phyloP scores from a whole-genome alignment of 2,329 filamentous ascomycete genomes.

The Talaromyces sp. region DNA sequence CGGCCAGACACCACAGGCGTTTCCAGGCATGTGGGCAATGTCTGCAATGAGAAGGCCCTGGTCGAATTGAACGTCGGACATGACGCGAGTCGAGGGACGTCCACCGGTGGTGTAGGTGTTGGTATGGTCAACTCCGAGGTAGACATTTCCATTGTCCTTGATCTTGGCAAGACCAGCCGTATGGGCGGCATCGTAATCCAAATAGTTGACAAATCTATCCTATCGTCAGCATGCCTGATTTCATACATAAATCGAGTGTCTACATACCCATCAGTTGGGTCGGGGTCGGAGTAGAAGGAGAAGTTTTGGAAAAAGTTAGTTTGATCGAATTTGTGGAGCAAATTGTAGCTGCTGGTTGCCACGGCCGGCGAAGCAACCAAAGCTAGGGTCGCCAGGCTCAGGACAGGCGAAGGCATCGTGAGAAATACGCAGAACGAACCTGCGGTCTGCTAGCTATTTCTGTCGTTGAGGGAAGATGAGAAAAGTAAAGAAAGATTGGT shows the following conservation, averaged over 20 bases:
- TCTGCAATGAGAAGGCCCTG: constrained; percentile 48
- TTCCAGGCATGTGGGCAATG: constrained; percentile 47
- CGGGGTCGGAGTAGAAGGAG: constrained; percentile 46
- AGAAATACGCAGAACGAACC: constrained; percentile 11
- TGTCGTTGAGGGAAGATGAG: constrained; percentile 7
- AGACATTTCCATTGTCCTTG: constrained; percentile 34
- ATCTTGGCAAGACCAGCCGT: constrained; percentile 35
- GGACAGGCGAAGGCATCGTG: constrained; percentile 24
- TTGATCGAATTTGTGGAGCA: constrained; percentile 44
- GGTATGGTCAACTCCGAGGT: constrained; percentile 45
- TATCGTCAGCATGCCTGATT: neutral
- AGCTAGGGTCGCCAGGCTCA: constrained; percentile 32
- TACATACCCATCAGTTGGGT: constrained; percentile 48
- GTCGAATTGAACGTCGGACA: constrained; percentile 43
- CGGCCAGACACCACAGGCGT: constrained; percentile 51
- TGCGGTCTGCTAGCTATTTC: constrained; percentile 4
- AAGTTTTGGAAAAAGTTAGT: constrained; percentile 50
- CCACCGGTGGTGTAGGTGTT: constrained; percentile 37
- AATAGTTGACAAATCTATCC: constrained; percentile 42
- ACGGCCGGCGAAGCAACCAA: constrained; percentile 28
- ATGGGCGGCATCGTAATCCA: constrained; percentile 40
- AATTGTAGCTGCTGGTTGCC: constrained; percentile 32
- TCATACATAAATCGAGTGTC: neutral
- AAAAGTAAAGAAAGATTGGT: neutral
- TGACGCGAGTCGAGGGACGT: constrained; percentile 45